Conservation (phyloP, 345 rosid genomes). For the Limnanthes douglasii region DNA sequence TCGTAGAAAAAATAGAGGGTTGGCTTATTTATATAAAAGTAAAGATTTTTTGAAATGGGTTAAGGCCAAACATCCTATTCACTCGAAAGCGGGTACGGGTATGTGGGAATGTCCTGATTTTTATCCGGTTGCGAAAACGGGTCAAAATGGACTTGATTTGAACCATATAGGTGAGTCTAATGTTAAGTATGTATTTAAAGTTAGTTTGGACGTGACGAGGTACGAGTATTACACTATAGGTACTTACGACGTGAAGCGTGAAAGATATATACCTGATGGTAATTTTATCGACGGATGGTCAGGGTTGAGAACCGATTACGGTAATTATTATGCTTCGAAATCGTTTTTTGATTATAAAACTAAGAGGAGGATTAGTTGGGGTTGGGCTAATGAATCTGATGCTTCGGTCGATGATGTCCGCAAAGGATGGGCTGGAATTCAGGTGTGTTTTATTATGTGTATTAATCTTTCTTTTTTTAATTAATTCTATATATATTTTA, state of each 20-base stretch:
- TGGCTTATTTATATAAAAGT: conserved; percentile 50
- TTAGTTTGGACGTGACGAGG: conserved; percentile 60
- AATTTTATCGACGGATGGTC: conserved; percentile 50
- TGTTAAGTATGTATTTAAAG: conserved; percentile 46
- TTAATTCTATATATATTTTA: too few relatives aligned
- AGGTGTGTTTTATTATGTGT: too few relatives aligned
- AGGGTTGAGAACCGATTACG: conserved; percentile 65
- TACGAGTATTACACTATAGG: conserved; percentile 71
- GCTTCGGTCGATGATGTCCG: conserved; percentile 11
- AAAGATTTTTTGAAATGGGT: conserved; percentile 50
- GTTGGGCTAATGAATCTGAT: conserved; percentile 84
- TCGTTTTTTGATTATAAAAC: conserved; percentile 45
- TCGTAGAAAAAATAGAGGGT: conserved; percentile 31
- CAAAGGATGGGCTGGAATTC: conserved; percentile 86
- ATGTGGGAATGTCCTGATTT: conserved; percentile 97
- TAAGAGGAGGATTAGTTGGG: conserved; percentile 52
- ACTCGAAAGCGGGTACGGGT: conserved; percentile 31
- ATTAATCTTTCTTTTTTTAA: not conserved
- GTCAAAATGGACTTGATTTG: conserved; percentile 42
- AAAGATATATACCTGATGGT: conserved; percentile 44
- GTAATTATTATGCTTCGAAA: conserved; percentile 76
- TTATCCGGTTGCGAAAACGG: conserved; percentile 33
- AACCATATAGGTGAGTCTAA: conserved; percentile 8
- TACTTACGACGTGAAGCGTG: conserved; percentile 19
- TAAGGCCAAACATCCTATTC: conserved; percentile 57